A percentile compares a stretch with the other conserved stretches of the same genome.
These are phyloP conservation scores for Volvariella volvacea DNA, from an alignment of 1,284 basidiomycete species.

Conservation along the genomic window DNA sequence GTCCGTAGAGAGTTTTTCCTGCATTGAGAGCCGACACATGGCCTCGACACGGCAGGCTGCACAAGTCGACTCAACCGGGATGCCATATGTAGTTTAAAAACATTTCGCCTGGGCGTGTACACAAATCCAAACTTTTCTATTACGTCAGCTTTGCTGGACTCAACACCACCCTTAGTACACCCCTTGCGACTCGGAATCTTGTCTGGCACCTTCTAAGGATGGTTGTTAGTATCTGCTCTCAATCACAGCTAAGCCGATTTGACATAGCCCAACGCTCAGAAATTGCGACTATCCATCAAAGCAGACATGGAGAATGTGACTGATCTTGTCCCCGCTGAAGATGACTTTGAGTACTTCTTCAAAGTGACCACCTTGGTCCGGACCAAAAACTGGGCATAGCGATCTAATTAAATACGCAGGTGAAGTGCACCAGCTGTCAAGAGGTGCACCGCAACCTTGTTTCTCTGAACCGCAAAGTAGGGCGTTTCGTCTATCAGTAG, in stretches of 20 bases:
- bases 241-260: neutral
- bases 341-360: slow-evolving; percentile 76
- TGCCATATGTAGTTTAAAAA: slow-evolving; percentile 12
- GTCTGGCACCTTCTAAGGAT: slow-evolving; percentile 16
- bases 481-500: slow-evolving; percentile 11
- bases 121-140: neutral
- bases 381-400: neutral
- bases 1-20: slow-evolving; percentile 7
- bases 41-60: slow-evolving; percentile 5
- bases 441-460: slow-evolving; percentile 68
- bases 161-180: too few relatives aligned
- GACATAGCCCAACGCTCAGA: slow-evolving; percentile 15
- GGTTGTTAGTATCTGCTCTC: slow-evolving; percentile 31
- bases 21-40: neutral
- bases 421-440: slow-evolving; percentile 74
- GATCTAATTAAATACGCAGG: slow-evolving; percentile 31
- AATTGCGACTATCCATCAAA: slow-evolving; percentile 62
- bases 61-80: slow-evolving; percentile 14
- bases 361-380: slow-evolving; percentile 32
- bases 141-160: too few relatives aligned
- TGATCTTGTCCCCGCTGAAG: slow-evolving; percentile 50
- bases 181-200: neutral
- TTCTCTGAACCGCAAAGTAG: slow-evolving; percentile 59
- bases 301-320: slow-evolving; percentile 77
- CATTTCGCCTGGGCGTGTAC: neutral